A percentile compares a stretch with the other conserved stretches of the same genome.
These are phyloP conservation scores for Aspergillus bombycis DNA, from an alignment of 2,329 filamentous ascomycete species.

Conservation along the genomic window DNA sequence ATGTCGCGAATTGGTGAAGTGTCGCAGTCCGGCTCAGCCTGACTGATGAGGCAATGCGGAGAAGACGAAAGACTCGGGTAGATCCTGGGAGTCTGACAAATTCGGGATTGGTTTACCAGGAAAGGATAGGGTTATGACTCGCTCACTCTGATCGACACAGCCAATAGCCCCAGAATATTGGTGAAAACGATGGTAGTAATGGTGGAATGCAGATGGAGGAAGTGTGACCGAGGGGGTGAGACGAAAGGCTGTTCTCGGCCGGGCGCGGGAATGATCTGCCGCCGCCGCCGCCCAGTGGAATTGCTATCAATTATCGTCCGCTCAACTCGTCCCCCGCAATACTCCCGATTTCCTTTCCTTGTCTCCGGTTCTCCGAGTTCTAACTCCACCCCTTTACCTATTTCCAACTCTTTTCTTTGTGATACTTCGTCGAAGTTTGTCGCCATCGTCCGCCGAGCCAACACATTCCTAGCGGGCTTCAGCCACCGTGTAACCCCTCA, in stretches of 20 bases:
- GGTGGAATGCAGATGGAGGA: slow-evolving; percentile 5
- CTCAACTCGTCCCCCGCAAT: slow-evolving; percentile 16
- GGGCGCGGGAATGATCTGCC: slow-evolving; percentile 17
- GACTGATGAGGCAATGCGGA: slow-evolving; percentile 13
- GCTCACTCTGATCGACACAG: not conserved
- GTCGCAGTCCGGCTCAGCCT: slow-evolving; percentile 7
- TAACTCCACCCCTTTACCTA: slow-evolving; percentile 15
- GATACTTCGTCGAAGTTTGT: not conserved
- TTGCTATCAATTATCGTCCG: slow-evolving; percentile 6
- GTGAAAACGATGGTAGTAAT: not conserved
- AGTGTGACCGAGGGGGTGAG: slow-evolving; percentile 6
- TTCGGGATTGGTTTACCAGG: slow-evolving; percentile 6
- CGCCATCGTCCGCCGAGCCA: not conserved
- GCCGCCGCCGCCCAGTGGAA: slow-evolving; percentile 12
- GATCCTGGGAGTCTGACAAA: not conserved
- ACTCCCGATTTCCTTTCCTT: slow-evolving; percentile 12
- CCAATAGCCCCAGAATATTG: not conserved
- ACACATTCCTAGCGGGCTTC: slow-evolving; percentile 8
- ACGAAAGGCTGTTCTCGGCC: slow-evolving; percentile 9
- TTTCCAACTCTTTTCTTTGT: slow-evolving; percentile 14
- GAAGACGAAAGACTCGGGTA: slow-evolving; percentile 5
- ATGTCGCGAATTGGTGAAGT: slow-evolving; percentile 5
- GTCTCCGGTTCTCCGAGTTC: slow-evolving; percentile 22
- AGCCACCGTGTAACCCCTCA: slow-evolving; percentile 25
- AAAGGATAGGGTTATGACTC: not conserved